Percentiles rank a stretch among this genome's conserved stretches.
These are phyloP conservation scores for Aleurites moluccanus DNA, from an alignment of 441 rosid species.

Conservation along the genomic window DNA sequence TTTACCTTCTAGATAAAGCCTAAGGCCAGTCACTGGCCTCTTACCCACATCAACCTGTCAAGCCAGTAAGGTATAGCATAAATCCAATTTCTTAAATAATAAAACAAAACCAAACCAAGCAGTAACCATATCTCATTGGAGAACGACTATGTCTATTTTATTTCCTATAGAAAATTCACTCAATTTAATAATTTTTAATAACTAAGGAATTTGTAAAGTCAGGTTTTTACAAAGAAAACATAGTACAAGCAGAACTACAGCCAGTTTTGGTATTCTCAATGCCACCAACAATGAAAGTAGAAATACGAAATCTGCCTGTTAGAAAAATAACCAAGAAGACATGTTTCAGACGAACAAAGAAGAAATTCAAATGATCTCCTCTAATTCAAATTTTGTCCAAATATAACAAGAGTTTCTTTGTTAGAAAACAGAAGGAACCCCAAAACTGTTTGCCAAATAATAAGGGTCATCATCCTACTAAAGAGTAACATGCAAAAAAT, in stretches of 20 bases:
- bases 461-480: not conserved
- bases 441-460: not conserved
- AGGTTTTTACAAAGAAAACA: conserved; percentile 10
- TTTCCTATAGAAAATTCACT: no score
- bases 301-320: not conserved
- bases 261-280: not conserved
- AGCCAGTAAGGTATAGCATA: no score
- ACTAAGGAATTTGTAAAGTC: conserved; percentile 13
- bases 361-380: not conserved
- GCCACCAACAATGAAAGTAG: not conserved
- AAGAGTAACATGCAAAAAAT: not conserved
- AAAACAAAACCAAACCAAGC: no score
- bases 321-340: not conserved
- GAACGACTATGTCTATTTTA: no score
- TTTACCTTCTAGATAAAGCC: conserved; percentile 91
- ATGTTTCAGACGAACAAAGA: not conserved
- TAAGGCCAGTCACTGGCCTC: conserved; percentile 92
- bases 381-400: not conserved
- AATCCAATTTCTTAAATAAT: no score
- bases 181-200: no score
- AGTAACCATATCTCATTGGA: no score
- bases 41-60: conserved; percentile 94
- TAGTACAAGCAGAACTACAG: not conserved
- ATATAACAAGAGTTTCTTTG: not conserved
- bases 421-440: not conserved